Evolutionary conservation across 139 green algal species (phyloP).

Genomic region (Volvox reticuliferus): DNA sequence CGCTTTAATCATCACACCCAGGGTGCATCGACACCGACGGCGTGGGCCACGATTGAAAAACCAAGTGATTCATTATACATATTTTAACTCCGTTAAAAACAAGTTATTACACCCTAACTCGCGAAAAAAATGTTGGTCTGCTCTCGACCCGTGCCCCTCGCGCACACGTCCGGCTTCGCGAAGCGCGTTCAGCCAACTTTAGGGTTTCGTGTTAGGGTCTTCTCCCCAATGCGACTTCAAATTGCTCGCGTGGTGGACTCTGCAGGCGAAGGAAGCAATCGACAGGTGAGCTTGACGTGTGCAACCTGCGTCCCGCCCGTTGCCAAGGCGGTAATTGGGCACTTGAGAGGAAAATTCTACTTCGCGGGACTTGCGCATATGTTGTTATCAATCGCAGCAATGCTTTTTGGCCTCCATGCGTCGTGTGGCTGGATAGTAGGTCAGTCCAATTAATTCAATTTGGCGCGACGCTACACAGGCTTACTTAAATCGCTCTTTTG

Average conservation of each 20-base stretch:
- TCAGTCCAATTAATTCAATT: neutral
- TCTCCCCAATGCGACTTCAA: neutral
- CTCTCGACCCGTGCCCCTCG: neutral
- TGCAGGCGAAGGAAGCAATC: neutral
- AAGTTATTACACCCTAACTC: neutral
- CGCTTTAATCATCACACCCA: neutral
- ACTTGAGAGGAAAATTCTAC: neutral
- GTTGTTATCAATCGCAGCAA: neutral
- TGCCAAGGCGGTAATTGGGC: neutral
- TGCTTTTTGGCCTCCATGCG: neutral
- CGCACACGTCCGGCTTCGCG: neutral
- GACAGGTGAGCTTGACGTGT: neutral
- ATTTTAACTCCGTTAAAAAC: neutral
- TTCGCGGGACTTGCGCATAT: neutral
- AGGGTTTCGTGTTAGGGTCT: neutral
- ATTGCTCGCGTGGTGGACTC: neutral
- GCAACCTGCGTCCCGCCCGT: neutral
- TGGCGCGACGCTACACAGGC: too few relatives aligned
- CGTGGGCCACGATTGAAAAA: neutral
- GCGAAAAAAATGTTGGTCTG: neutral
- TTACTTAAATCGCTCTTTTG: neutral
- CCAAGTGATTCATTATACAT: neutral
- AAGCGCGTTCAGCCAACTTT: neutral
- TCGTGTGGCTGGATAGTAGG: constrained; percentile 16
- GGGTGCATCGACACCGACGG: neutral